Evolutionary conservation across 148 eudicot genomes (phyloP).

Genomic region (Vaccinium myrtillus): DNA sequence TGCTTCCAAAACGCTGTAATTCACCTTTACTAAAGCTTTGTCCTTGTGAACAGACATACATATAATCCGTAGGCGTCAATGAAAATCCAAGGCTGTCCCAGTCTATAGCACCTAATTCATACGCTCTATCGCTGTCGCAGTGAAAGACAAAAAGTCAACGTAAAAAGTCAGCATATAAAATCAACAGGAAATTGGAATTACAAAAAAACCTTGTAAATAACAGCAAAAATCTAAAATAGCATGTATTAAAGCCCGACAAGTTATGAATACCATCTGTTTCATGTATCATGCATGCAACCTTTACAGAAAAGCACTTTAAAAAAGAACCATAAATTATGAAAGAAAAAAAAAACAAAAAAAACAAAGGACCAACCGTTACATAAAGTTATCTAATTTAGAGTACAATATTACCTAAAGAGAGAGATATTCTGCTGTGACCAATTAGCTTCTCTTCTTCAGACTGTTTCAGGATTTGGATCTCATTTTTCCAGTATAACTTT

Average conservation of each 20-base stretch:
- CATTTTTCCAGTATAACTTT: no score
- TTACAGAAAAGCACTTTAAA: background rate
- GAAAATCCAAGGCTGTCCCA: slow-evolving; percentile 98
- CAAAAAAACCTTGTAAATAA: background rate
- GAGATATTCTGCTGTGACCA: no score
- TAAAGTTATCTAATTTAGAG: no score
- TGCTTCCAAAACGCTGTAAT: slow-evolving; percentile 73
- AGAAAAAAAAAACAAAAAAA: no score
- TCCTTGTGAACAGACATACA: slow-evolving; percentile 74
- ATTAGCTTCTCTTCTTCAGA: no score
- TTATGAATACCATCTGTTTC: background rate
- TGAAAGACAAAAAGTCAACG: slow-evolving; percentile 15
- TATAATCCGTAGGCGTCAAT: slow-evolving; percentile 74
- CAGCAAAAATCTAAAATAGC: background rate
- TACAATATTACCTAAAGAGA: background rate
- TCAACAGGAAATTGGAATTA: background rate
- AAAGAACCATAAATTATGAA: background rate
- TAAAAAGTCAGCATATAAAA: background rate
- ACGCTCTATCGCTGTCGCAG: slow-evolving; percentile 33
- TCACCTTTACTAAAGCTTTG: slow-evolving; percentile 72
- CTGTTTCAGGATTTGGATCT: no score
- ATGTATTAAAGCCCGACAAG: background rate
- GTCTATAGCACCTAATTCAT: slow-evolving; percentile 66
- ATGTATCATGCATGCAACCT: background rate
- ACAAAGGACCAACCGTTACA: no score